Evolutionary conservation across 2,329 filamentous ascomycete species (phyloP).

Genomic region (Aspergillus clavatus): DNA sequence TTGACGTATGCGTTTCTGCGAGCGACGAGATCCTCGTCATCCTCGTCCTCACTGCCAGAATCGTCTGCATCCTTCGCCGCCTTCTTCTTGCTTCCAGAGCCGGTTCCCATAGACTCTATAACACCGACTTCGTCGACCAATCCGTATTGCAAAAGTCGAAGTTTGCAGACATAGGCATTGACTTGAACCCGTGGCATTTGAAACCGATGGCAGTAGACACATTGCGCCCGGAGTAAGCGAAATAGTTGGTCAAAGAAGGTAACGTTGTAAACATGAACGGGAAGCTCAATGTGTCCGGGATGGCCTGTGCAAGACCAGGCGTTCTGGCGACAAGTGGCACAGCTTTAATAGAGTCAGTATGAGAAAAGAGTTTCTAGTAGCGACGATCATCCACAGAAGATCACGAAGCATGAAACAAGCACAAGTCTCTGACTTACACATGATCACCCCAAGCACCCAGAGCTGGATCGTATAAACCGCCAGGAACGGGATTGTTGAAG

Average conservation of each 20-base stretch:
- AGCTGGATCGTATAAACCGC: slow-evolving; percentile 87
- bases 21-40: slow-evolving; percentile 48
- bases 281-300: slow-evolving; percentile 89
- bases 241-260: slow-evolving; percentile 91
- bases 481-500: slow-evolving; percentile 80
- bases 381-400: neutral
- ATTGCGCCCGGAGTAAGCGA: slow-evolving; percentile 78
- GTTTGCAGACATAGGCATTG: slow-evolving; percentile 75
- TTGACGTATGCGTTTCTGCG: slow-evolving; percentile 66
- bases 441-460: slow-evolving; percentile 85
- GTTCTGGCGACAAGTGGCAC: slow-evolving; percentile 84
- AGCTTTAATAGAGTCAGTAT: slow-evolving; percentile 51
- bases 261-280: slow-evolving; percentile 91
- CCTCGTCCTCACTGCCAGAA: slow-evolving; percentile 60
- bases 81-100: slow-evolving; percentile 44
- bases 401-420: slow-evolving; percentile 1
- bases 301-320: slow-evolving; percentile 83
- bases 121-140: slow-evolving; percentile 64
- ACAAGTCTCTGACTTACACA: slow-evolving; percentile 53
- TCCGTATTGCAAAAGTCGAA: slow-evolving; percentile 80
- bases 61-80: slow-evolving; percentile 50
- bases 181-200: slow-evolving; percentile 72
- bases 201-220: slow-evolving; percentile 83
- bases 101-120: slow-evolving; percentile 49
- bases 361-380: neutral